Conservation (phyloP, 2,329 filamentous ascomycete genomes). For the Epichloe gansuensis region DNA sequence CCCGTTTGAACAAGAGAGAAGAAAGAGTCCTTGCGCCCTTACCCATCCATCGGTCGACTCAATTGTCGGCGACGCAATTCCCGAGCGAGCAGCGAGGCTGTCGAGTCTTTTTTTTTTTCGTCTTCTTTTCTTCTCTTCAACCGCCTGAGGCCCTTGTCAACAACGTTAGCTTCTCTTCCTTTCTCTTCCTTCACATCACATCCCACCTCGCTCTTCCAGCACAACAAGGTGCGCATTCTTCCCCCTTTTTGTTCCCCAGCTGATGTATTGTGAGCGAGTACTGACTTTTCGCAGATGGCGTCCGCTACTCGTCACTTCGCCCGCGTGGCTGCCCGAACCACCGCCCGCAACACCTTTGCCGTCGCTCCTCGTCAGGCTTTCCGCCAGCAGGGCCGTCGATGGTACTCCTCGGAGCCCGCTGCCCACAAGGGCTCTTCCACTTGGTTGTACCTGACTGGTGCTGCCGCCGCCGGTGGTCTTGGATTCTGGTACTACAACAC, state of each 20-base stretch:
- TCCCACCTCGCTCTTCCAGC: neutral
- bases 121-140: neutral
- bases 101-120: neutral
- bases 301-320: slow-evolving; percentile 41
- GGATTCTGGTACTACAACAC: slow-evolving; percentile 57
- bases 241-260: neutral
- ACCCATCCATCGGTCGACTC: neutral
- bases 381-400: slow-evolving; percentile 62
- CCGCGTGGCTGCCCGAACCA: slow-evolving; percentile 47
- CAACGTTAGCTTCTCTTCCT: neutral
- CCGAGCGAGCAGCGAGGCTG: neutral
- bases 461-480: slow-evolving; percentile 47
- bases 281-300: slow-evolving; percentile 19
- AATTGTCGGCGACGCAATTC: neutral
- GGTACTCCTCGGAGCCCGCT: slow-evolving; percentile 62
- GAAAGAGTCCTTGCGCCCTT: neutral
- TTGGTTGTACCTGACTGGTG: slow-evolving; percentile 46
- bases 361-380: slow-evolving; percentile 53
- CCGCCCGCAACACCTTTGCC: slow-evolving; percentile 44
- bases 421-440: slow-evolving; percentile 33
- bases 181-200: neutral
- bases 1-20: neutral
- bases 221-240: neutral
- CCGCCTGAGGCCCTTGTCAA: neutral
- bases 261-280: neutral